These are phyloP conservation scores for Pyrenophora tritici-repentis DNA, from an alignment of 2,329 filamentous ascomycete genomes.

Conservation along the genomic window DNA sequence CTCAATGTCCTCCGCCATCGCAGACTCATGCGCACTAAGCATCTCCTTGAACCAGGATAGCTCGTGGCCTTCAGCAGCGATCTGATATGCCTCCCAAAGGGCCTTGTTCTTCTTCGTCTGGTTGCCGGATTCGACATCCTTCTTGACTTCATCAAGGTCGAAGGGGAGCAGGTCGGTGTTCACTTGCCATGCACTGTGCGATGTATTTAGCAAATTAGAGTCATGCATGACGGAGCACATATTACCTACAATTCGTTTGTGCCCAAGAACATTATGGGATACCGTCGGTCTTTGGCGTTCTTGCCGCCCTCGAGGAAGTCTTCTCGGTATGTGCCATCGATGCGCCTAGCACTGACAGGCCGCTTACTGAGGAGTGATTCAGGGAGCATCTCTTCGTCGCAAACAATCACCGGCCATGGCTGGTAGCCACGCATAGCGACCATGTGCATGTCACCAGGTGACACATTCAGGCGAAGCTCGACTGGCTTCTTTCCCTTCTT, in stretches of 20 bases:
- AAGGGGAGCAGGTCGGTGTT: conserved; percentile 83
- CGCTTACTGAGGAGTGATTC: conserved; percentile 74
- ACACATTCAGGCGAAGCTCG: conserved; percentile 70
- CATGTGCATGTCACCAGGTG: conserved; percentile 90
- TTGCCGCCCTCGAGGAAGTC: conserved; percentile 88
- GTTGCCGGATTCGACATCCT: conserved; percentile 70
- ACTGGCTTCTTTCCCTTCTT: conserved; percentile 83
- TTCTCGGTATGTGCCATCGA: conserved; percentile 84
- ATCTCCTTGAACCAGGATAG: conserved; percentile 84
- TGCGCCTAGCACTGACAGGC: conserved; percentile 79
- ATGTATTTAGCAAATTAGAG: conserved; percentile 10
- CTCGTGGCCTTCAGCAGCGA: conserved; percentile 78
- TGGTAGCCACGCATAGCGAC: conserved; percentile 94
- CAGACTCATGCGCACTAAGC: conserved; percentile 64
- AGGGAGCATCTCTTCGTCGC: conserved; percentile 93
- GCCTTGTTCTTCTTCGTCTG: conserved; percentile 87
- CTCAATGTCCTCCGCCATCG: conserved; percentile 61
- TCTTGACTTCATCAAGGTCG: conserved; percentile 72
- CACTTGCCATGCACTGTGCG: conserved; percentile 80
- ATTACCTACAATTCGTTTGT: conserved; percentile 94
- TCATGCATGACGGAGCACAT: not conserved
- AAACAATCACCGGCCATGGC: conserved; percentile 91
- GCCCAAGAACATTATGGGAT: conserved; percentile 90
- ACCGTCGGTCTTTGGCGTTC: conserved; percentile 81
- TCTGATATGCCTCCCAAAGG: conserved; percentile 75